phyloP scores from a whole-genome alignment of 106 monocot genomes.

The Apostasia ramifera region DNA sequence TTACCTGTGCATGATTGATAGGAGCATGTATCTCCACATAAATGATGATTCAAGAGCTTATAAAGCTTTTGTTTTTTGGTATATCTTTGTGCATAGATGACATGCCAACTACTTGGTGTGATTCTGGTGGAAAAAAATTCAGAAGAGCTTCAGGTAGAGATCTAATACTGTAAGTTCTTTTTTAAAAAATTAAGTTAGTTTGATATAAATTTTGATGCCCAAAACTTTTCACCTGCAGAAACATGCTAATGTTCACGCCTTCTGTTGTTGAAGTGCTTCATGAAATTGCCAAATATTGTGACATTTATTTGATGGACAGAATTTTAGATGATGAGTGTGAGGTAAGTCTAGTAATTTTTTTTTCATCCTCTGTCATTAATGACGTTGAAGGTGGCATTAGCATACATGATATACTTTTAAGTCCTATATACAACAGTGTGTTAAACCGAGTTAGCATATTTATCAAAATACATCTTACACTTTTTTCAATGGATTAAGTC shows the following conservation, averaged over 20 bases:
- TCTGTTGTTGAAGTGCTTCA: conserved; percentile 62
- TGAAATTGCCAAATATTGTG: conserved; percentile 65
- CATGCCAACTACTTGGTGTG: conserved; percentile 77
- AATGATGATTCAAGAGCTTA: conserved; percentile 4
- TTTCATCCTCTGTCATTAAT: background rate
- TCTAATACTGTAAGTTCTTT: conserved; percentile 5
- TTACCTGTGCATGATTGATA: too few relatives aligned
- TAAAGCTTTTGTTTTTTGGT: background rate
- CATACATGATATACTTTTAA: too few relatives aligned
- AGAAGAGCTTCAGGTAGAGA: conserved; percentile 78
- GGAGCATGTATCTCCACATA: background rate
- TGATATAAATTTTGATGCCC: background rate
- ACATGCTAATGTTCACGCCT: conserved; percentile 73
- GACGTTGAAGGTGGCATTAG: too few relatives aligned
- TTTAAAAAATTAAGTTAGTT: background rate
- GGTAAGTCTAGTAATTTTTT: conserved; percentile 26
- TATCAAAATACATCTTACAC: too few relatives aligned
- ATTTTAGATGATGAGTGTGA: conserved; percentile 87
- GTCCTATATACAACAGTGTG: too few relatives aligned
- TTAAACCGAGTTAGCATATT: too few relatives aligned
- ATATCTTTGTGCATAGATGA: conserved; percentile 37
- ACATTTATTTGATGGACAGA: conserved; percentile 95
- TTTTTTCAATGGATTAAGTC: too few relatives aligned
- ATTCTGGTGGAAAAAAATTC: conserved; percentile 74
- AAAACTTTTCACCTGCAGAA: conserved; percentile 41